Evolutionary conservation across 116 monocot species (phyloP).

Genomic region (Zostera marina): DNA sequence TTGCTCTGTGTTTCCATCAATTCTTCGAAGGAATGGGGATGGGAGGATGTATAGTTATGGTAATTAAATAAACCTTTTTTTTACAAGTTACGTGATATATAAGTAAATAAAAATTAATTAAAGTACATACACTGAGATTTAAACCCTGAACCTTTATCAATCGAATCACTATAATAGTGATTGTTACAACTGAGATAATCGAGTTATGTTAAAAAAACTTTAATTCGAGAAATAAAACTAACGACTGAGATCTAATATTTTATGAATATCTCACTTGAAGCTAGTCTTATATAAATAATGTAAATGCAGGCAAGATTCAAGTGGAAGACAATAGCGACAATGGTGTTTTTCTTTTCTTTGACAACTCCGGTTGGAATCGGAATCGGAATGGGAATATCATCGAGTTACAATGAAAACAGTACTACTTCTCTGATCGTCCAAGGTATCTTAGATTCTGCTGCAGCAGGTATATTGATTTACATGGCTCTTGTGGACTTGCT

Average conservation of each 20-base stretch:
- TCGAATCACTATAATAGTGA: no score
- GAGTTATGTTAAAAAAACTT: no score
- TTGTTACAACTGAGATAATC: no score
- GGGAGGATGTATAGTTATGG: slow-evolving; percentile 12
- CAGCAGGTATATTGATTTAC: slow-evolving; percentile 29
- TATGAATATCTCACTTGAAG: no score
- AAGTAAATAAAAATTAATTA: no score
- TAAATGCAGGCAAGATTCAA: background rate
- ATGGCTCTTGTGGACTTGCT: slow-evolving; percentile 33
- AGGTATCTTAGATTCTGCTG: slow-evolving; percentile 18
- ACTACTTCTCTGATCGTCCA: slow-evolving; percentile 17
- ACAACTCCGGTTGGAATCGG: background rate
- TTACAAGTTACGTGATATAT: no score
- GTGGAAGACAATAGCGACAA: background rate
- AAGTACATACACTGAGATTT: no score
- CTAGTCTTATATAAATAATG: no score
- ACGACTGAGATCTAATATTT: no score
- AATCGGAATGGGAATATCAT: background rate
- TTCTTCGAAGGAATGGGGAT: slow-evolving; percentile 28
- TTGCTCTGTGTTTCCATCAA: slow-evolving; percentile 31
- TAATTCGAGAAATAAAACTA: no score
- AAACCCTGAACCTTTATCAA: no score
- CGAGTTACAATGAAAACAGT: background rate
- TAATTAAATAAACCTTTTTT: no score
- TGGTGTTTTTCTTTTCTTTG: background rate